These are phyloP conservation scores for Globisporangium irregulare DNA, from an alignment of 352 stramenopile species.

Conservation along the genomic window DNA sequence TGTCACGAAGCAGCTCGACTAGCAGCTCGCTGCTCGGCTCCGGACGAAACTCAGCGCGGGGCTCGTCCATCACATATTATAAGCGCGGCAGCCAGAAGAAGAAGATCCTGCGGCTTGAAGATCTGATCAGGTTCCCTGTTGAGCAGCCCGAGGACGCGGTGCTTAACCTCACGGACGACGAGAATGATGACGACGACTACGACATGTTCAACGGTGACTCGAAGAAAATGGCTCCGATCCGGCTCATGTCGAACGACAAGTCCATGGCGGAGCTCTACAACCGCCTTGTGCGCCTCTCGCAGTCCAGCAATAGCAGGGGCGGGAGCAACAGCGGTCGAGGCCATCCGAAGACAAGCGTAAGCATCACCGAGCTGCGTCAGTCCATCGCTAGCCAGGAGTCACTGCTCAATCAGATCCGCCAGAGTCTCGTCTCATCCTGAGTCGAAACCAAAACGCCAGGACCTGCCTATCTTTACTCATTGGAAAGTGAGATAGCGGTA, in stretches of 20 bases:
- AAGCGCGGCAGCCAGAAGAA: slow-evolving; percentile 19
- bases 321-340: neutral
- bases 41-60: neutral
- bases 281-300: slow-evolving; percentile 19
- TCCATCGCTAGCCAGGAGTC: slow-evolving; percentile 17
- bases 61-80: slow-evolving; percentile 22
- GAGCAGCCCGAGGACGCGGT: slow-evolving; percentile 1
- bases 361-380: slow-evolving; percentile 15
- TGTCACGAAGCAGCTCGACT: slow-evolving; percentile 7
- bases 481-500: slow-evolving; percentile 14
- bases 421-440: slow-evolving; percentile 8
- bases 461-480: slow-evolving; percentile 2
- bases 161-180: slow-evolving; percentile 10
- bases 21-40: slow-evolving; percentile 1
- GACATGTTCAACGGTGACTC: slow-evolving; percentile 9
- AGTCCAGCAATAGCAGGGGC: slow-evolving; percentile 5
- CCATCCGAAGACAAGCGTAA: neutral
- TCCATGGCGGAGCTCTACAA: slow-evolving; percentile 21
- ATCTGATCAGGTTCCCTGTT: slow-evolving; percentile 20
- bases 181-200: slow-evolving; percentile 9
- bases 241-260: slow-evolving; percentile 12
- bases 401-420: slow-evolving; percentile 15
- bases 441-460: neutral
- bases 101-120: slow-evolving; percentile 20
- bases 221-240: slow-evolving; percentile 15